Evolutionary conservation across 352 stramenopile species (phyloP).

Genomic region (Pythium aquatile): DNA sequence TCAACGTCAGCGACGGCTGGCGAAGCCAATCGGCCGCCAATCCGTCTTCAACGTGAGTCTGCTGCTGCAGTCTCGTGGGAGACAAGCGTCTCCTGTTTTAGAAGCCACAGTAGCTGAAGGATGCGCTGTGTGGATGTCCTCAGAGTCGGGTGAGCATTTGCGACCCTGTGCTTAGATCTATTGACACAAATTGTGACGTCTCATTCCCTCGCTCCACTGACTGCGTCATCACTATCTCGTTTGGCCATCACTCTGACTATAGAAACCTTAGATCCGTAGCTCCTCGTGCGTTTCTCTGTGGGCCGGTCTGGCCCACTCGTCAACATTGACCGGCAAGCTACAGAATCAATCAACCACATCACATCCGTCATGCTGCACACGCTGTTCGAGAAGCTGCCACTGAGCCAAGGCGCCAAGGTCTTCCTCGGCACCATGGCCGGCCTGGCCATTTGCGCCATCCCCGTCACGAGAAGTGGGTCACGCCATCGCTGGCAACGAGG

Average conservation of each 20-base stretch:
- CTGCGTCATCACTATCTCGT: neutral
- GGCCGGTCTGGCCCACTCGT: neutral
- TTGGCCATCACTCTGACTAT: neutral
- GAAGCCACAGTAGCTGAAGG: no score
- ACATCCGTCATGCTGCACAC: conserved; percentile 44
- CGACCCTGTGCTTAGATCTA: neutral
- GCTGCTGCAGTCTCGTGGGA: no score
- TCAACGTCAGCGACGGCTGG: conserved; percentile 3
- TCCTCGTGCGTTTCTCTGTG: conserved; percentile 5
- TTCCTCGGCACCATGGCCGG: conserved; percentile 64
- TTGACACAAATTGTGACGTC: neutral
- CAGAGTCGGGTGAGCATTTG: neutral
- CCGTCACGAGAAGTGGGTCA: conserved; percentile 57
- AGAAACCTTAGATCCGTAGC: conserved; percentile 2
- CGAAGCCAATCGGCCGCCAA: neutral
- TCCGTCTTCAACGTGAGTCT: neutral
- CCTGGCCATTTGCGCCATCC: conserved; percentile 68
- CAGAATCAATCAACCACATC: conserved; percentile 2
- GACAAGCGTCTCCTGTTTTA: no score
- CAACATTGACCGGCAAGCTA: no score
- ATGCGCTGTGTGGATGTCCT: no score
- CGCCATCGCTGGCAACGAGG: neutral
- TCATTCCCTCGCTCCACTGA: conserved; percentile 2
- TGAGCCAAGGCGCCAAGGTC: conserved; percentile 72
- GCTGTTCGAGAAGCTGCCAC: conserved; percentile 65